Evolutionary conservation across 2,329 filamentous ascomycete species (phyloP), one percentile per base, ranked within the genome.

Genomic region (Fusarium succisae): DNA sequence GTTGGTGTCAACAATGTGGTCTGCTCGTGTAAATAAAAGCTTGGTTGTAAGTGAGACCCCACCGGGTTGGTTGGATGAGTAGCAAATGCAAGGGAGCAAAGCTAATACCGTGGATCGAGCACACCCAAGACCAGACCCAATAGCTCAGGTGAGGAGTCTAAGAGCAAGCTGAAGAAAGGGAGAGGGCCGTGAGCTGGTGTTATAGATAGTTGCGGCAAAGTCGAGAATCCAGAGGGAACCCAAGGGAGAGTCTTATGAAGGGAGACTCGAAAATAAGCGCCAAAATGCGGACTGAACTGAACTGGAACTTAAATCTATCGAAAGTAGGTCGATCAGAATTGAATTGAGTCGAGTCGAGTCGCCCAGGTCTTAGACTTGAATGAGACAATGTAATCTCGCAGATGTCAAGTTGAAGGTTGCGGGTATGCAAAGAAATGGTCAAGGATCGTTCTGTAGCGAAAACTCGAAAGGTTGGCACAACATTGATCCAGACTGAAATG

Each of bases 301-400:
- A 67, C 63, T 67, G 63, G 68, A 73, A 74, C 57, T 73, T 45
- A 48, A 61, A 28, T 50, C 37, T 58, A 53, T 70, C 70, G 53
- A 67, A 67, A 63, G 51, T 71, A 62, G 48, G 44, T 61, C 35
- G 26, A 64, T 56, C 58, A 73, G 60, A 45, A 50, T 51, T 41
- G 26, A 61, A 57, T 56, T 67, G 66, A 38, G 51, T 60, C 32
- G 26, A 61, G 20, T 62, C 51, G 51, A 51, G 44, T 70, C 22
- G 43, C 28, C 24, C 63, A 55, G 59, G 67, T 74, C 71, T 72
- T 54, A 73, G 69, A 75, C 60, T 60, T 60, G 41, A 45, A 59
- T 75, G 61, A 75, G 72, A 75, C 72, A 75, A 48, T n/a, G 69
- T 47, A 75, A 75, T 75, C 66, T 75, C 58, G 45, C 45, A 43